Percentiles rank a stretch among this genome's conserved stretches.
phyloP scores from a whole-genome alignment of 164 flowering plant species.

The Amborella trichopoda region DNA sequence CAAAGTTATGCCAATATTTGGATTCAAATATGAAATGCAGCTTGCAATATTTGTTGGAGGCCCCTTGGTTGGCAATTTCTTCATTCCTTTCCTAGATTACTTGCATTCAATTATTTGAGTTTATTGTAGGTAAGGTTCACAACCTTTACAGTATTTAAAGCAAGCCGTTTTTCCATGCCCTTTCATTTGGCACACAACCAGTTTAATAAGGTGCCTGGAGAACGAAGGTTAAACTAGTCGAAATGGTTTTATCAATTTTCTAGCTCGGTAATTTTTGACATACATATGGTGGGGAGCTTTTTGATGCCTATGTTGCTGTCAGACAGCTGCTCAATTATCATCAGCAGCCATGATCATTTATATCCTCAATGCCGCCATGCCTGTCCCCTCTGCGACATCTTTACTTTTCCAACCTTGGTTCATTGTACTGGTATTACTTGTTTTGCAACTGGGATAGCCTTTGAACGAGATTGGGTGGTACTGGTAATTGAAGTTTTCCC shows the following conservation, averaged over 20 bases:
- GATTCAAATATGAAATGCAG: constrained; percentile 43
- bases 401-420: constrained; percentile 86
- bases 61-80: constrained; percentile 74
- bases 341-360: constrained; percentile 85
- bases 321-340: constrained; percentile 87
- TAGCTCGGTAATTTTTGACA: too few species aligned
- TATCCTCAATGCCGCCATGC: constrained; percentile 34
- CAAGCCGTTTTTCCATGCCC: too few species aligned
- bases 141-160: too few species aligned
- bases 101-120: constrained; percentile 64
- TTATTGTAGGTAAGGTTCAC: constrained; percentile 47
- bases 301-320: constrained; percentile 14
- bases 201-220: too few species aligned
- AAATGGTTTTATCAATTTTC: too few species aligned
- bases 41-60: constrained; percentile 68
- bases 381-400: constrained; percentile 34
- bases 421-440: constrained; percentile 60
- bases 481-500: constrained; percentile 34
- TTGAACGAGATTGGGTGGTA: constrained; percentile 98
- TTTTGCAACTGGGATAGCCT: constrained; percentile 77
- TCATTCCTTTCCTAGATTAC: constrained; percentile 82
- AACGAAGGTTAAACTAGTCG: too few species aligned
- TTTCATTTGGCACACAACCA: too few species aligned
- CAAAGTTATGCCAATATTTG: too few species aligned
- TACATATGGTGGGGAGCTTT: background rate